These are phyloP conservation scores for Parmelia sp. DNA, from an alignment of 495 filamentous ascomycete genomes.

Conservation along the genomic window DNA sequence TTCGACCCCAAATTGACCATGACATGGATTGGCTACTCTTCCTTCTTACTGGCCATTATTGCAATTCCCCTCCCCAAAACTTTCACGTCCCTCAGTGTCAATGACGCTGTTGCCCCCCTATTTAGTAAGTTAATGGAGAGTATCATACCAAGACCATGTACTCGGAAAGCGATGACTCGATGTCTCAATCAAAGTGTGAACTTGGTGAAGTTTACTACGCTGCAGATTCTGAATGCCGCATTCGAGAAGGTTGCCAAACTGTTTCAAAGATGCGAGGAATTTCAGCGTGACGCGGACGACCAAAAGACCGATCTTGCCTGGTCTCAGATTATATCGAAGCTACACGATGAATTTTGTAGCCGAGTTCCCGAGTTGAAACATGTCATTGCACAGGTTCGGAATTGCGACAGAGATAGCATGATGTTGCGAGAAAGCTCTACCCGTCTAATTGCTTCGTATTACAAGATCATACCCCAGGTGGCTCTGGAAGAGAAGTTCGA, in stretches of 20 bases:
- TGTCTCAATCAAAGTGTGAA: conserved; percentile 70
- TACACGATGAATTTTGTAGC: conserved; percentile 68
- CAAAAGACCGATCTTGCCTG: conserved; percentile 34
- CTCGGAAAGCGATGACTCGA: conserved; percentile 63
- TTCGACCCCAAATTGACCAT: conserved; percentile 86
- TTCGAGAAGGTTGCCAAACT: conserved; percentile 68
- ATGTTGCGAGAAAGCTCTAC: conserved; percentile 72
- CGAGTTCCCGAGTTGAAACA: conserved; percentile 74
- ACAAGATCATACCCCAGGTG: conserved; percentile 70
- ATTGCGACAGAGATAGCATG: conserved; percentile 57
- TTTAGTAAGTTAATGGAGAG: conserved; percentile 67
- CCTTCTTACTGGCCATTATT: conserved; percentile 74
- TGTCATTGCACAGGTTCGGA: conserved; percentile 60
- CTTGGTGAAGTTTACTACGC: conserved; percentile 74
- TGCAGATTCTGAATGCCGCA: conserved; percentile 67
- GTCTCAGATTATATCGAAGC: conserved; percentile 55
- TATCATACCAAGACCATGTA: conserved; percentile 78
- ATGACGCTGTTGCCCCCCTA: conserved; percentile 49
- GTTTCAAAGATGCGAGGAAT: conserved; percentile 41
- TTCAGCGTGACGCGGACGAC: neutral
- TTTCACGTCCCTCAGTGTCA: neutral
- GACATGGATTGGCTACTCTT: conserved; percentile 90
- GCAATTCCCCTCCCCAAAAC: conserved; percentile 58
- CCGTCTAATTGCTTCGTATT: conserved; percentile 70
- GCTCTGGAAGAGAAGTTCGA: conserved; percentile 82